Base-by-base conservation (phyloP, 208 protist species). In the Trypanosoma caninum region DNA sequence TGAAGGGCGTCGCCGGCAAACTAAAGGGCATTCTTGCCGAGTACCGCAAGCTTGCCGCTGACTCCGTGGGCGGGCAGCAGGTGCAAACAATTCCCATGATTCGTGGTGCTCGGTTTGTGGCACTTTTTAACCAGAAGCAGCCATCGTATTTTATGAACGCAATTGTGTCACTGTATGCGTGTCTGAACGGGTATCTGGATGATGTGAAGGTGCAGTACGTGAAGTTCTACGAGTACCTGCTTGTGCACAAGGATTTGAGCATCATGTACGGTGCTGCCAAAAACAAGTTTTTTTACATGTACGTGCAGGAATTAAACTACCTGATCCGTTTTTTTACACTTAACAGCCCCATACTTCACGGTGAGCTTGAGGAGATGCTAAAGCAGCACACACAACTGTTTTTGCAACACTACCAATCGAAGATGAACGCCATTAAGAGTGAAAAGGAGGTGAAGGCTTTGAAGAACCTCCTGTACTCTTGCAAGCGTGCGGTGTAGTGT, bases 1-100 rank as follows among this genome's bases (percentile, higher is more conserved):
- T 97, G 93, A 96, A 96, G 76, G 83, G 89, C 48, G 91, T 97
- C 44, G 86, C 89, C 34, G 89, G 86, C 38, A 81, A 83, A 42
- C 80, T 97, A 64, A 97, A 97, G 75, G 82, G 90, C 37, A 94
- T 97, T 67, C 82, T 97, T 44, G 87, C 91, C 23, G 89, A 97
- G 83, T 97, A 97, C 78, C 87, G 91, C 74, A 95, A 97, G 75
- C 76, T 97, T 16, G 93, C 88, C 10, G 90, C 91, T 9, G 84
- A 92, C 69, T 87, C 79, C 16, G 80, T 87, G 14, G 81, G 82
- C 28, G 85, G 85, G 27, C 74, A 83, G 52, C 74, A 84, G 59
- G 76, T 88, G 44, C 74, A 86, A 68, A 87, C 85, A 35, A 74
- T 87, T 45, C 76, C 80, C 37, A 92, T 92, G 85, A 89, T 92